Evolutionary conservation across 148 eudicot genomes (phyloP), one percentile per base, ranked within the genome.

Genomic region (Chenopodium suecicum): DNA sequence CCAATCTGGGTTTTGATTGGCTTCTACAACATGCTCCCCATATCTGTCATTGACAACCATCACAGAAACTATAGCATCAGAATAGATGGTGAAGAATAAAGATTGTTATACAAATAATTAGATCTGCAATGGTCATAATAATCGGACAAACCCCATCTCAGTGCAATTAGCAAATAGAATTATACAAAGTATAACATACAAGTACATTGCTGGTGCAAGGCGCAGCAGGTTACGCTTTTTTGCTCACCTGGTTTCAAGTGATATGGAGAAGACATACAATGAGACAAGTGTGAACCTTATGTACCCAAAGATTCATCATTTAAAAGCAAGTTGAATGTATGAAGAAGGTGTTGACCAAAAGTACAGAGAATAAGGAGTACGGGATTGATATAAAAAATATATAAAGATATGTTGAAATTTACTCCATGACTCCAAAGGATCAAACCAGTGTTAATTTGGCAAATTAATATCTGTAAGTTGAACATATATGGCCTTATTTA

Each of bases 1-100:
- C 99, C 99, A 95, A 48, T 92, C 71, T 0, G 98, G 95, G 70
- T 94, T 94, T 82, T 88, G 84, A 22, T 88, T 91, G 77, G 98
- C 97, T 87, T 95, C 99, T 10, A 91, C 88, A 23, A 95, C 94
- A 87, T 95, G 89, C 83, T 95, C 99, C 56, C 98, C 99, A 73
- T 92, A 95, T 88, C 99, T 95, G 92, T 71, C 85, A 52, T 29
- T 32, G 58, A 75, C 58, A 80, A n/a, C 4, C 64, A 70, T 32
- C 22, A 72, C 23, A 73, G 46, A 9, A 19, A 5, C 37, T 20
- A 41, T 23, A 41, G 50, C 4, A 20, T 70, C 50, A 32, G 50
- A 19, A 8, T 10, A 1, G 58, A 46, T 47, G 76, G 50, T 13
- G 27, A 73, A 32, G 73, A 70, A 34, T 7, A 48, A 19, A 73